Evolutionary conservation across 345 rosid genomes (phyloP), one percentile per base, ranked within the genome.

Genomic region (Populus euphratica): DNA sequence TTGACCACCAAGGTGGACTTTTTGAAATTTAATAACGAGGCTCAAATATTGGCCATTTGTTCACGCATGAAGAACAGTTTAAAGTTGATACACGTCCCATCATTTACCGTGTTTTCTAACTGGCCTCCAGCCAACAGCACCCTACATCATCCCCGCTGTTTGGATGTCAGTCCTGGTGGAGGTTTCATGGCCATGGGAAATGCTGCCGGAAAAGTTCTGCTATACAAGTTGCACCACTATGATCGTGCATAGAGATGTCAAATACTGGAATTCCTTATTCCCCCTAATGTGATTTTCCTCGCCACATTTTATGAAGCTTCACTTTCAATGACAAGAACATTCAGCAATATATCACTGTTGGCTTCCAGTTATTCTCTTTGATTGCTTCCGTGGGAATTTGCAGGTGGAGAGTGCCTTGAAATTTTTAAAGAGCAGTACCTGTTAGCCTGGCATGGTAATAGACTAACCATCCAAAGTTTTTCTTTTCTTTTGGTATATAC

Each of bases 151-250:
- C 97, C 97, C 54, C 91, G 92, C 5, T 90, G 97, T 75, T n/a
- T 93, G 85, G 98, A 95, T 83, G 92, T 93, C 83, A 95, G 97
- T 75, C 99, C 96, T 4, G 96, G 92, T 59, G 89, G 98, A 79
- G 98, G 99, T 25, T 95, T 93, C 85, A 87, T 92, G 94, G 99
- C 93, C 8, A 86, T 93, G 69, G 99, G 94, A 61, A 93, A 91
- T 83, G 92, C 96, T 20, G 90, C 92, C 3, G 96, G 98, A 38
- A 91, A 93, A 83, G 97, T 93, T 56, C 70, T 95, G 77, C 69
- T 95, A 13, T 95, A 90, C 82, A 96, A 92, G 91, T 80, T 96
- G 85, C 97, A 92, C 76, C 96, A 91, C 82, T 90, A 93, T 78
- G 73, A 89, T 43, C 87, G 88, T 70, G 99, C 99, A n/a, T 93